Evolutionary conservation across 1,139 yeast genomes (phyloP).

Genomic region (Candida pseudoviswanathii): DNA sequence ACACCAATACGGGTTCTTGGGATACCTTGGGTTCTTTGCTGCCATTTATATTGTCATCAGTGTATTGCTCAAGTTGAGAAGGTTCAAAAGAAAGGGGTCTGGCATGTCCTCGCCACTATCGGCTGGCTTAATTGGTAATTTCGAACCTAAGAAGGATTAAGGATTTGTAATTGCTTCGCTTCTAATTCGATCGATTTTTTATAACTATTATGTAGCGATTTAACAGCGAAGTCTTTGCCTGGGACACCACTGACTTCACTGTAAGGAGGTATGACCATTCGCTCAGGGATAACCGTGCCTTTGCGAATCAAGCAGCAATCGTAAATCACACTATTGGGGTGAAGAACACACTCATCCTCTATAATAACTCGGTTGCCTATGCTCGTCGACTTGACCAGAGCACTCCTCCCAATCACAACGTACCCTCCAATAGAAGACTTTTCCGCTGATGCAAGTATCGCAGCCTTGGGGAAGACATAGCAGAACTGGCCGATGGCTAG

Average conservation of each 20-base stretch:
- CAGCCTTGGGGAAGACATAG: conserved; percentile 31
- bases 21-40: conserved; percentile 36
- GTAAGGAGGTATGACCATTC: conserved; percentile 61
- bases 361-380: conserved; percentile 63
- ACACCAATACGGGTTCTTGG: conserved; percentile 47
- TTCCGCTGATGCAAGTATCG: conserved; percentile 36
- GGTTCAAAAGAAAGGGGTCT: conserved; percentile 7
- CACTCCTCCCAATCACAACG: conserved; percentile 50
- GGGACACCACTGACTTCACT: conserved; percentile 51
- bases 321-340: conserved; percentile 53
- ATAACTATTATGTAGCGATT: conserved; percentile 40
- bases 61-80: conserved; percentile 9
- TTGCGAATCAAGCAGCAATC: conserved; percentile 61
- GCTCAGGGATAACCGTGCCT: conserved; percentile 54
- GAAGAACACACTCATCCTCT: conserved; percentile 42
- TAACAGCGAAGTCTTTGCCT: conserved; percentile 31
- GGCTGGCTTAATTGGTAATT: conserved; percentile 24
- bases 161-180: conserved; percentile 38
- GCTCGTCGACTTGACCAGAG: conserved; percentile 44
- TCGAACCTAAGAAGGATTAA: conserved; percentile 24
- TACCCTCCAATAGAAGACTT: conserved; percentile 52
- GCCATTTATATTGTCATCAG: conserved; percentile 13
- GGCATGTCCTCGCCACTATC: conserved; percentile 11
- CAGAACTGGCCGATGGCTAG: conserved; percentile 48
- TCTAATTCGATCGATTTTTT: conserved; percentile 44